Conservation (phyloP, 2,329 filamentous ascomycete species). For the Xylaria multiplex region DNA sequence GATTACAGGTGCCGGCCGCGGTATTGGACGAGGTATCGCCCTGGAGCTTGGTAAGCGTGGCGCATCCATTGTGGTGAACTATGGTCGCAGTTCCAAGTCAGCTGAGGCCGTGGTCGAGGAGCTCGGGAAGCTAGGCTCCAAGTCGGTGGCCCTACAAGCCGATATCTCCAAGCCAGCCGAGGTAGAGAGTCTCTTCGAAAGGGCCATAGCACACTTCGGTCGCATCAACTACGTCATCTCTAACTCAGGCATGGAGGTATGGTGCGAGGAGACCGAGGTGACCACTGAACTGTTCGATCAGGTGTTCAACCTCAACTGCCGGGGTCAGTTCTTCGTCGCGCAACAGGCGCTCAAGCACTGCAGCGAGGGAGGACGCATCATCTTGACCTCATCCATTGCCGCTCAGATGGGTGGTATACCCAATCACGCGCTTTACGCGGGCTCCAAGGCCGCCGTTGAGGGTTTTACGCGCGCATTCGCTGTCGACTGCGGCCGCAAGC, state of each 20-base stretch:
- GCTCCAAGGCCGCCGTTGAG: constrained; percentile 77
- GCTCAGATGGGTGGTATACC: constrained; percentile 72
- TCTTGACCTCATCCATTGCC: constrained; percentile 78
- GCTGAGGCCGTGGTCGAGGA: constrained; percentile 67
- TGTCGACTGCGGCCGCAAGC: constrained; percentile 74
- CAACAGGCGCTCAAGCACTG: constrained; percentile 79
- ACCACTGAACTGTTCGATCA: constrained; percentile 76
- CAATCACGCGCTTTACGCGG: constrained; percentile 77
- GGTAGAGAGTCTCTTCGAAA: constrained; percentile 71
- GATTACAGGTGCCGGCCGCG: constrained; percentile 72
- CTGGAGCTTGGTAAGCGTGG: constrained; percentile 74
- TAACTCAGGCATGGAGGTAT: constrained; percentile 77
- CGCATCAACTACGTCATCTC: constrained; percentile 77
- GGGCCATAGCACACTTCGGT: constrained; percentile 72
- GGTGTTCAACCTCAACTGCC: constrained; percentile 76
- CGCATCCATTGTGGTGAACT: constrained; percentile 74
- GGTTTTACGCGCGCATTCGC: constrained; percentile 77
- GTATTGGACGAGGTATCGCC: constrained; percentile 73
- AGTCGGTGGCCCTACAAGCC: constrained; percentile 69
- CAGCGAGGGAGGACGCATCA: constrained; percentile 74
- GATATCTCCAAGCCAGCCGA: constrained; percentile 70
- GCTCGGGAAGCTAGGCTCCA: constrained; percentile 65
- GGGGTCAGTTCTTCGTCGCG: constrained; percentile 81
- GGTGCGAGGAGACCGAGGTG: constrained; percentile 76
- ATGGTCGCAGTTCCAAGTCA: constrained; percentile 63